phyloP scores from a whole-genome alignment of 2,329 filamentous ascomycete species.

The Trichoderma arundinaceum region DNA sequence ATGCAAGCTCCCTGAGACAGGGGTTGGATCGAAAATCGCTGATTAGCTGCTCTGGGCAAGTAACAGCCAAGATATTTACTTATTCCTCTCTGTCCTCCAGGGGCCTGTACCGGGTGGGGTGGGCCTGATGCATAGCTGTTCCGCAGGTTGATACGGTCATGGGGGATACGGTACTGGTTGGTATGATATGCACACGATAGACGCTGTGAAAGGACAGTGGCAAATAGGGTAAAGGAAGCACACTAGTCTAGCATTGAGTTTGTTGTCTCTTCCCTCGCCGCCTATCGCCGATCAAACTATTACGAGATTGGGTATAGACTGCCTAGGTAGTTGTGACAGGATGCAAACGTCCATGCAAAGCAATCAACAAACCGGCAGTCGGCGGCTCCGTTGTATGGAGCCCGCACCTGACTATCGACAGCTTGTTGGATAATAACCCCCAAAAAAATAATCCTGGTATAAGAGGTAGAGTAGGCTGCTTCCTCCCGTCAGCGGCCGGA shows the following conservation, averaged over 20 bases:
- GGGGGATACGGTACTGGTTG: not conserved
- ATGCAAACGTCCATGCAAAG: not conserved
- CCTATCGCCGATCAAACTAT: not conserved
- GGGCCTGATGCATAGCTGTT: not conserved
- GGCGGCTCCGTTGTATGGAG: not conserved
- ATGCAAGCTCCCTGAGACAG: slow-evolving; percentile 24
- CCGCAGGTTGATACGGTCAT: slow-evolving; percentile 4
- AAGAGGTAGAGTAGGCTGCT: not conserved
- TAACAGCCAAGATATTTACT: not conserved
- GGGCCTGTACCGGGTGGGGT: too few species aligned
- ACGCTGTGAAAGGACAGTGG: not conserved
- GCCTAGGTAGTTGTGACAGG: not conserved
- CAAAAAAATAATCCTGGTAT: not conserved
- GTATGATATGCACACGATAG: not conserved
- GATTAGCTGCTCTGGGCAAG: not conserved
- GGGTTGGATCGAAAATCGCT: not conserved
- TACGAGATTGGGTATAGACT: not conserved
- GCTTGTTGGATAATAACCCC: not conserved
- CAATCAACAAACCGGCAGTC: not conserved
- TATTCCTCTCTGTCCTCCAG: not conserved
- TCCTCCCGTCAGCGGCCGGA: not conserved
- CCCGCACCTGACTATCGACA: not conserved
- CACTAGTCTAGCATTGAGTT: not conserved
- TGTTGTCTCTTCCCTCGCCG: slow-evolving; percentile 5
- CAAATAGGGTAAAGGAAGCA: not conserved